phyloP scores from a whole-genome alignment of 1,284 basidiomycete genomes.

The Tilletia setariae region DNA sequence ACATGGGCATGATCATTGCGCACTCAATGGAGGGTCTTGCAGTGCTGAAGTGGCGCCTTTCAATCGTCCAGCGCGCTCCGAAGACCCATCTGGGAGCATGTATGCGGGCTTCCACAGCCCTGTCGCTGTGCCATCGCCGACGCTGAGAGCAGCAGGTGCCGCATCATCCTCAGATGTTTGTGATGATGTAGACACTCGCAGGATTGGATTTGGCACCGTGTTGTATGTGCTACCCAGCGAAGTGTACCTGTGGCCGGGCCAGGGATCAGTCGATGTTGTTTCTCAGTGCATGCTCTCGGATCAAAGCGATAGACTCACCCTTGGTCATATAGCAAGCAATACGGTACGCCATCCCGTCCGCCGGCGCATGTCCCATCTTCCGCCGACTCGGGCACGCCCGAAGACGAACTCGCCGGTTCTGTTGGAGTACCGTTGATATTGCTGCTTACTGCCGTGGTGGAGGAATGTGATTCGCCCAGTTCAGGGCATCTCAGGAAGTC shows the following conservation, averaged over 20 bases:
- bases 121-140: constrained; percentile 10
- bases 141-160: constrained; percentile 19
- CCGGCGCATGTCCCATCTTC: constrained; percentile 17
- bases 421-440: constrained; percentile 17
- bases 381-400: not conserved
- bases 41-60: not conserved
- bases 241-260: constrained; percentile 68
- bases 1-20: too few species aligned
- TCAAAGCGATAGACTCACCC: constrained; percentile 63
- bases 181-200: constrained; percentile 56
- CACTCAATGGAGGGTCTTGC: too few species aligned
- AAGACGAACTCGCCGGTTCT: too few species aligned
- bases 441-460: not conserved
- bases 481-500: constrained; percentile 71
- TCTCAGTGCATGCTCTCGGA: not conserved
- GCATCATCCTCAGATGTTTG: constrained; percentile 21
- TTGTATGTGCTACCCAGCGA: constrained; percentile 92
- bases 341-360: constrained; percentile 56
- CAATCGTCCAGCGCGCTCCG: constrained; percentile 66
- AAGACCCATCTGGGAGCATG: constrained; percentile 69
- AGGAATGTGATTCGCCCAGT: constrained; percentile 59
- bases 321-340: constrained; percentile 84
- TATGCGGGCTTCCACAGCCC: constrained; percentile 68
- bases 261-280: not conserved
- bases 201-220: constrained; percentile 83